Conservation (phyloP, 176 grass and related monocot genomes). For the Musa itinerans region DNA sequence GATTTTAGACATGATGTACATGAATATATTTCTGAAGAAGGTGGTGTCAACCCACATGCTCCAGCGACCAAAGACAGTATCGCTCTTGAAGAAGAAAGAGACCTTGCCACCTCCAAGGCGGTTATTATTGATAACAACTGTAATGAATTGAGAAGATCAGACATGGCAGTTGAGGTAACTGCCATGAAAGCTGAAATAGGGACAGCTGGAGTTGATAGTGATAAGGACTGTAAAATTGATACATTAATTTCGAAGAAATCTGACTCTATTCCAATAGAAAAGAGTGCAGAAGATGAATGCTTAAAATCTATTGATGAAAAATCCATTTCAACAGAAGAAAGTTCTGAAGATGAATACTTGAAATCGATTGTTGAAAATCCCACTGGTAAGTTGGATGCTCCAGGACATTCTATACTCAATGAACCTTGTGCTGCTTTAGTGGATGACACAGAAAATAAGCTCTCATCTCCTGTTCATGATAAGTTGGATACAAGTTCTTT, state of each 20-base stretch:
- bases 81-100: conserved; percentile 31
- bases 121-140: conserved; percentile 26
- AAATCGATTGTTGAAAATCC: conserved; percentile 15
- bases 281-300: neutral
- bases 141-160: conserved; percentile 9
- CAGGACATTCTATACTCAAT: conserved; percentile 17
- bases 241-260: neutral
- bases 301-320: neutral
- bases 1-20: conserved; percentile 16
- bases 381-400: conserved; percentile 26
- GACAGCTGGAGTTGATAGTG: neutral
- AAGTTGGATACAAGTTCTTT: conserved; percentile 15
- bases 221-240: neutral
- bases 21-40: conserved; percentile 21
- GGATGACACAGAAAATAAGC: conserved; percentile 16
- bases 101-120: conserved; percentile 25
- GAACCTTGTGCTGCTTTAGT: conserved; percentile 24
- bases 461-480: conserved; percentile 16
- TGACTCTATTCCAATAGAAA: neutral
- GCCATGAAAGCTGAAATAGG: neutral
- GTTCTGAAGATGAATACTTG: conserved; percentile 19
- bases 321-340: neutral
- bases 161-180: neutral
- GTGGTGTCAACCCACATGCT: conserved; percentile 21
- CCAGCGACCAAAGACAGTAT: conserved; percentile 15